Evolutionary conservation across 768 basidiomycete species (phyloP), one percentile per base, ranked within the genome.

Genomic region (Amanita thiersii): DNA sequence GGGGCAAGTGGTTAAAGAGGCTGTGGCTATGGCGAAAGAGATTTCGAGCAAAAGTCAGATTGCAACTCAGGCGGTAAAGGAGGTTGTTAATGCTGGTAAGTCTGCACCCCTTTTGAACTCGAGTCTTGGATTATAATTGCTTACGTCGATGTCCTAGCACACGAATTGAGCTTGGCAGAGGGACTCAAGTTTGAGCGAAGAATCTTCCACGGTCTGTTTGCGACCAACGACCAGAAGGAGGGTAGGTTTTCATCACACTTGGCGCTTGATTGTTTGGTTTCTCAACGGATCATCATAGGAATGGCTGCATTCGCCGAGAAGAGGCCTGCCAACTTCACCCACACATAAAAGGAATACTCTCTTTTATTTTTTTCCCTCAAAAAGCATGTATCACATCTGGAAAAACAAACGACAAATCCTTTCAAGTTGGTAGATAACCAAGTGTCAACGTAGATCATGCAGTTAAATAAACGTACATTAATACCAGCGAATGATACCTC

Each of bases 281-380:
- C 18, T 32, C 17, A 25, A n/a, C 39, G 34, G 18, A 18, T 47
- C 31, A 42, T 21, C 19, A 18, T 50, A 94, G 93, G 94, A 14
- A 99, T 98, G 94, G 58, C 70, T 17, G 94, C 94, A 15, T 98
- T 99, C 54, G 79, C 81, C 7, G 88, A 96, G 63, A 99, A 97
- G 71, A 75, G 94, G 56, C 86, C 86, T 63, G 67, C 94, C 11
- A 70, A 75, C 17, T 99, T 90, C 65, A 80, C 79, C 21, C 73
- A 93, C 62, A 58, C 63, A 32, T 73, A 51, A 58, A 23, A 12
- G 5, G 15, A 26, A 19, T 12, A 23, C 34, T 19, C 23, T 35
- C 6, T 14, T 35, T n/a, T n/a, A n/a, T n/a, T n/a, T n/a, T n/a
- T n/a, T n/a, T n/a, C n/a, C n/a, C n/a, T n/a, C n/a, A n/a, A n/a